phyloP scores from a whole-genome alignment of 345 rosid species.

The Excoecaria agallocha region DNA sequence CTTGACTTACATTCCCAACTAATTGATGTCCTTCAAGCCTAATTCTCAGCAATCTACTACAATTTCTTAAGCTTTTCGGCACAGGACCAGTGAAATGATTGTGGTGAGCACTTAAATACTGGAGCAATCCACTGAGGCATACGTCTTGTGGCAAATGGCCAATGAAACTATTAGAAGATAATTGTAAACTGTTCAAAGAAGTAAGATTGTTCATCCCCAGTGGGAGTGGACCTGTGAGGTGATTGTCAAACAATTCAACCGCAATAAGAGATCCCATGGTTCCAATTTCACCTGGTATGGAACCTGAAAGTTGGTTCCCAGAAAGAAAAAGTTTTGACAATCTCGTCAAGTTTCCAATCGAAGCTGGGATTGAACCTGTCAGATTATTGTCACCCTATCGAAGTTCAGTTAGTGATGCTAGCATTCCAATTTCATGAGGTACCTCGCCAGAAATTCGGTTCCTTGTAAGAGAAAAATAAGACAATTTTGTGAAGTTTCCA shows the following conservation, averaged over 20 bases:
- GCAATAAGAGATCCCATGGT: not conserved
- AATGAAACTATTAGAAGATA: conserved; percentile 23
- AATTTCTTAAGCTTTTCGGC: conserved; percentile 31
- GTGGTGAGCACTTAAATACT: conserved; percentile 11
- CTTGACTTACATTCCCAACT: conserved; percentile 30
- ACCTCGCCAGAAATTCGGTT: too few relatives aligned
- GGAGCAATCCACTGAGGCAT: conserved; percentile 26
- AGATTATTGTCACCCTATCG: too few relatives aligned
- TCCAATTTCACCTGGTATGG: conserved; percentile 5
- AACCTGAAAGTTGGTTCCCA: not conserved
- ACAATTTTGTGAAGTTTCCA: not conserved
- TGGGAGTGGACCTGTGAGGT: not conserved
- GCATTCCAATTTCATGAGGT: too few relatives aligned
- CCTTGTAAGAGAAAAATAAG: not conserved
- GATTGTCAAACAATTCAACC: not conserved
- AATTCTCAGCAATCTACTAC: conserved; percentile 27
- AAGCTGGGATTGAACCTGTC: too few relatives aligned
- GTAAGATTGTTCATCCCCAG: conserved; percentile 21
- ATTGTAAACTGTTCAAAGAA: conserved; percentile 10
- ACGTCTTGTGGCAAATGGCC: conserved; percentile 24
- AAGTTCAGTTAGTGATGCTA: too few relatives aligned
- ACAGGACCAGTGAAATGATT: conserved; percentile 30
- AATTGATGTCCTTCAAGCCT: conserved; percentile 32
- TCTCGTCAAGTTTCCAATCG: too few relatives aligned
- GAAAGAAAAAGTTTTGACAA: too few relatives aligned